Conservation (phyloP, 139 green algal species). For the Chlorella sp. region DNA sequence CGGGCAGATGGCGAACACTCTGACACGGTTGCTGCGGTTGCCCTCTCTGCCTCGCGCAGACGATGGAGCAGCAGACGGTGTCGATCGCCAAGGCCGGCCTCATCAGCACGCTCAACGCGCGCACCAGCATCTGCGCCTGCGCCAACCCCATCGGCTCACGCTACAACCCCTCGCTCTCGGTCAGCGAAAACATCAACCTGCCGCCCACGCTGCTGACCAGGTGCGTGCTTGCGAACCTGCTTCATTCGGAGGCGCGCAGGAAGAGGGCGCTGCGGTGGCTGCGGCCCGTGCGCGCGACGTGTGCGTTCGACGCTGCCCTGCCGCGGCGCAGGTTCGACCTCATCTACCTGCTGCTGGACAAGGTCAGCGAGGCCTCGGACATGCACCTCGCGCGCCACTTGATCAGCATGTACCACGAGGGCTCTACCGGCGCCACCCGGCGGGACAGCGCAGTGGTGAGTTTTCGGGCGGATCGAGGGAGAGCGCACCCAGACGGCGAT, state of each 20-base stretch:
- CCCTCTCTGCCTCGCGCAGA: constrained; percentile 59
- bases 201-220: constrained; percentile 91
- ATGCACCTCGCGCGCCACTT: constrained; percentile 84
- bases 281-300: no score
- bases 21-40: no score
- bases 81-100: constrained; percentile 97
- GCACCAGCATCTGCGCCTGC: constrained; percentile 75
- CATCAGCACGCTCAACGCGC: constrained; percentile 94
- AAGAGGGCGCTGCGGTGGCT: no score
- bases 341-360: constrained; percentile 96
- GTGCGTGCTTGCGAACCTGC: constrained; percentile 14
- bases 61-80: constrained; percentile 91
- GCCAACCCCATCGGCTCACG: constrained; percentile 59
- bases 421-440: constrained; percentile 10
- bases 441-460: constrained; percentile 1
- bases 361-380: constrained; percentile 76
- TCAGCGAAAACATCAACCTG: constrained; percentile 98
- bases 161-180: constrained; percentile 82
- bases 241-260: no score
- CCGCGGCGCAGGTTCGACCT: constrained; percentile 74
- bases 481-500: no score
- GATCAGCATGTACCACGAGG: constrained; percentile 77
- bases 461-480: no score
- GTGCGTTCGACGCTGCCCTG: no score
- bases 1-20: no score